Evolutionary conservation across 2,329 filamentous ascomycete genomes (phyloP).

Genomic region (Pseudocercospora crystallina): DNA sequence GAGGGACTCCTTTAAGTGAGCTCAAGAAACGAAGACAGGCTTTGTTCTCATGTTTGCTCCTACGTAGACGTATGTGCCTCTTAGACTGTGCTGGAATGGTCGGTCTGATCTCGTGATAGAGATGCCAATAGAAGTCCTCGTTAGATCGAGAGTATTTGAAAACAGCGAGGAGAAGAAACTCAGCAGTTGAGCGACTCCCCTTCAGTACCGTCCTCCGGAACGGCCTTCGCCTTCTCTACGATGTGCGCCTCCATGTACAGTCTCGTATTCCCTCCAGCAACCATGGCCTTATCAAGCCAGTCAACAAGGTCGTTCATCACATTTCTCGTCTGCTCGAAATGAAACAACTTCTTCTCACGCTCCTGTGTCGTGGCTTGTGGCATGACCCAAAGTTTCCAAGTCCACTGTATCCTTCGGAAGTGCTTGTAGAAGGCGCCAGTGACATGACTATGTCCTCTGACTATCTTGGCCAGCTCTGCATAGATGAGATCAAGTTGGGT

Average conservation of each 20-base stretch:
- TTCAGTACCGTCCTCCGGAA: too few species aligned
- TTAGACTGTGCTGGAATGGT: too few species aligned
- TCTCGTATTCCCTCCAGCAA: neutral
- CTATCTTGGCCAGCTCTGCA: neutral
- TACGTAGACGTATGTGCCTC: too few species aligned
- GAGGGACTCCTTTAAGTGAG: too few species aligned
- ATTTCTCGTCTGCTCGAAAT: neutral
- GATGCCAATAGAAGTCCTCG: too few species aligned
- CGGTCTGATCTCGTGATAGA: too few species aligned
- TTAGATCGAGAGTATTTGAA: too few species aligned
- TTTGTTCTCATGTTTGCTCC: too few species aligned
- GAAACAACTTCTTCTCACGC: neutral
- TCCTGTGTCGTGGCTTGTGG: neutral
- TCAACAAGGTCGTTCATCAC: neutral
- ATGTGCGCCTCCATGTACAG: constrained; percentile 12
- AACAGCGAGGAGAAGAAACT: too few species aligned
- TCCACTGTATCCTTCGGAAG: neutral
- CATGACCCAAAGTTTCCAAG: neutral
- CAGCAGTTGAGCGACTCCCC: too few species aligned
- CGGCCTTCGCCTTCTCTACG: neutral
- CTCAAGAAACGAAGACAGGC: too few species aligned
- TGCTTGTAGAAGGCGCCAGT: neutral
- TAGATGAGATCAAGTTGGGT: neutral
- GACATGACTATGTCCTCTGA: neutral
- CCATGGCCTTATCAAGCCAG: neutral